Evolutionary conservation across 2,329 filamentous ascomycete genomes (phyloP).

Genomic region (Fusarium sambucinum): DNA sequence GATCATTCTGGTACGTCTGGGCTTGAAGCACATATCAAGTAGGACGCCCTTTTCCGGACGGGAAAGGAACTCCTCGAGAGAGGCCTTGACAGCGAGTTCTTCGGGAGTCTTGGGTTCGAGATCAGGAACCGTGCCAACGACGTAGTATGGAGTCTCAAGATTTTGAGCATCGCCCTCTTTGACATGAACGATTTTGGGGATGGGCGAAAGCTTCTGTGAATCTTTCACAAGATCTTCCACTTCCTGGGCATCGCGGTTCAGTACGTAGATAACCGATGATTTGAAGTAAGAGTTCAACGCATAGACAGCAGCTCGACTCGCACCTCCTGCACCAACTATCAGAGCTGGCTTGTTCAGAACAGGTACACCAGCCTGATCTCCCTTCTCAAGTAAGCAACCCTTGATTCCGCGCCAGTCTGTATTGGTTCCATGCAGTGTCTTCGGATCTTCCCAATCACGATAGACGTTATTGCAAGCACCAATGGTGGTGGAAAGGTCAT

Average conservation of each 20-base stretch:
- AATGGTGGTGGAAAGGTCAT: background rate
- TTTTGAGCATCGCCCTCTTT: background rate
- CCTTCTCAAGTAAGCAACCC: constrained; percentile 10
- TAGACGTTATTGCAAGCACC: constrained; percentile 17
- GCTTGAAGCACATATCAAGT: constrained; percentile 27
- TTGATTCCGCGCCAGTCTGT: constrained; percentile 11
- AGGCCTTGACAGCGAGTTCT: background rate
- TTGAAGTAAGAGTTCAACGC: constrained; percentile 10
- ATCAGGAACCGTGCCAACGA: background rate
- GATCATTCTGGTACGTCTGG: constrained; percentile 13
- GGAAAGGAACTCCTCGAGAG: background rate
- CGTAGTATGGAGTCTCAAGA: constrained; percentile 17
- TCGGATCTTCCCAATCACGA: background rate
- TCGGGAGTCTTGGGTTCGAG: background rate
- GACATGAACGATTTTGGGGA: background rate
- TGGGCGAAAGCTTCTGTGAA: background rate
- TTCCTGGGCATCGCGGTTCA: constrained; percentile 8
- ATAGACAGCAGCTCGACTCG: constrained; percentile 14
- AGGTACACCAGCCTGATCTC: background rate
- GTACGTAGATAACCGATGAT: constrained; percentile 2
- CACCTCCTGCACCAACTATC: constrained; percentile 18
- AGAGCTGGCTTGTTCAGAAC: constrained; percentile 20
- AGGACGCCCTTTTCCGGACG: background rate
- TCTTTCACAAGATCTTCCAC: background rate
- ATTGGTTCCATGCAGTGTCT: background rate